phyloP scores from a whole-genome alignment of 192 early-diverging fungal species.

The Mortierella hygrophila region DNA sequence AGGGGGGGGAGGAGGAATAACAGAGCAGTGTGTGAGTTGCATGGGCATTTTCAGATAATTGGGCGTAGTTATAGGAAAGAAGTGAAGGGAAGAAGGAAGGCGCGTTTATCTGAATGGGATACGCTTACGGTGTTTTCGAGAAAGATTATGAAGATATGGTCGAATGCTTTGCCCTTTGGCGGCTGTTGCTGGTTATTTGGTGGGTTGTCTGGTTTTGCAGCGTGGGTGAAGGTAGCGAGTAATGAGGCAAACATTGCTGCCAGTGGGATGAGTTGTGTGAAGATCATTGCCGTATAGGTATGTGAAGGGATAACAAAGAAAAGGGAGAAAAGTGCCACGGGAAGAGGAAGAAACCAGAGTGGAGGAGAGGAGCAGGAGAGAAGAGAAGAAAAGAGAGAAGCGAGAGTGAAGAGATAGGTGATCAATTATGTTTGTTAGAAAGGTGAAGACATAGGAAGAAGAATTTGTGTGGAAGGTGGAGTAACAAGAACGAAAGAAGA shows the following conservation, averaged over 20 bases:
- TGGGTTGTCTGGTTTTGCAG: neutral
- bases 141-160: slow-evolving; percentile 32
- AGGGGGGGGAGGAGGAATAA: too few relatives aligned
- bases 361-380: neutral
- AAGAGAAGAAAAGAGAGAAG: neutral
- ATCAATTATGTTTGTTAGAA: too few relatives aligned
- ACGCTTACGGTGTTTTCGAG: slow-evolving; percentile 33
- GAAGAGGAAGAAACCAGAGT: neutral
- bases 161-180: slow-evolving; percentile 22
- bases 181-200: neutral
- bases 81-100: too few relatives aligned
- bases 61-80: too few relatives aligned
- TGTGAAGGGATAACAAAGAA: neutral
- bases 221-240: neutral
- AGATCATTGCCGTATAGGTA: neutral
- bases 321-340: neutral
- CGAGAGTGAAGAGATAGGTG: neutral
- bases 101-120: too few relatives aligned
- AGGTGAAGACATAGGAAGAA: too few relatives aligned
- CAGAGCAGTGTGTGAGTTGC: neutral
- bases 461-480: too few relatives aligned
- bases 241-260: neutral
- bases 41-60: too few relatives aligned
- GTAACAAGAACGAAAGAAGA: too few relatives aligned
- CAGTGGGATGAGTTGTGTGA: neutral